phyloP scores from a whole-genome alignment of 2,329 filamentous ascomycete species.

The Helotiales sp. region DNA sequence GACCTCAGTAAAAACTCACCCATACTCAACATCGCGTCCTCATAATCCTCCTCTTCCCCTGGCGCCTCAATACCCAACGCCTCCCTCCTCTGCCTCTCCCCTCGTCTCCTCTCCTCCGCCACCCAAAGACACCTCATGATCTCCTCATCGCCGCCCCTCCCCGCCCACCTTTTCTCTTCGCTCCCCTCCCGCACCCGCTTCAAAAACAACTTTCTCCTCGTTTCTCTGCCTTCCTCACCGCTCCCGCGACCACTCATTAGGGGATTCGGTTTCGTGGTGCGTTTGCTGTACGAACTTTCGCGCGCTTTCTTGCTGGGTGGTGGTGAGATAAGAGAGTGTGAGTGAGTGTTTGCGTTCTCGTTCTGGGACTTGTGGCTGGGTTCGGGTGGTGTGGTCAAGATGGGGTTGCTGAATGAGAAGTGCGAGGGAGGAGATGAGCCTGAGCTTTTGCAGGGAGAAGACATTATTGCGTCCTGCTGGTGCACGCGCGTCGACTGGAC shows the following conservation, averaged over 20 bases:
- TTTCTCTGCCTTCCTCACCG: constrained; percentile 60
- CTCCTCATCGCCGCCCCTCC: constrained; percentile 60
- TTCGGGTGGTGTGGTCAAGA: constrained; percentile 1
- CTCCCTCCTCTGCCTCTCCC: constrained; percentile 41
- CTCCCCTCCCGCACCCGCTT: constrained; percentile 66
- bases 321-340: constrained; percentile 14
- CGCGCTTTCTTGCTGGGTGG: constrained; percentile 23
- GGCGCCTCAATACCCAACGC: constrained; percentile 35
- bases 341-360: not conserved
- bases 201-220: constrained; percentile 70
- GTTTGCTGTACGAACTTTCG: constrained; percentile 44
- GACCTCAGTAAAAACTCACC: too few species aligned
- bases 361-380: not conserved
- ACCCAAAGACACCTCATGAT: constrained; percentile 48
- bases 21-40: constrained; percentile 21
- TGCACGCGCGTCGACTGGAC: constrained; percentile 42
- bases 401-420: not conserved
- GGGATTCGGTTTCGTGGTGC: constrained; percentile 66
- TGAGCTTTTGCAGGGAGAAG: constrained; percentile 29
- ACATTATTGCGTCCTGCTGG: constrained; percentile 42
- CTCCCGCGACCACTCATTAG: constrained; percentile 57
- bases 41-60: constrained; percentile 22
- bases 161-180: constrained; percentile 64
- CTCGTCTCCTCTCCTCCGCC: constrained; percentile 45
- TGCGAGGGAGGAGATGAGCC: not conserved